phyloP scores from a whole-genome alignment of 164 flowering plant genomes.

The Vitis labrusca region DNA sequence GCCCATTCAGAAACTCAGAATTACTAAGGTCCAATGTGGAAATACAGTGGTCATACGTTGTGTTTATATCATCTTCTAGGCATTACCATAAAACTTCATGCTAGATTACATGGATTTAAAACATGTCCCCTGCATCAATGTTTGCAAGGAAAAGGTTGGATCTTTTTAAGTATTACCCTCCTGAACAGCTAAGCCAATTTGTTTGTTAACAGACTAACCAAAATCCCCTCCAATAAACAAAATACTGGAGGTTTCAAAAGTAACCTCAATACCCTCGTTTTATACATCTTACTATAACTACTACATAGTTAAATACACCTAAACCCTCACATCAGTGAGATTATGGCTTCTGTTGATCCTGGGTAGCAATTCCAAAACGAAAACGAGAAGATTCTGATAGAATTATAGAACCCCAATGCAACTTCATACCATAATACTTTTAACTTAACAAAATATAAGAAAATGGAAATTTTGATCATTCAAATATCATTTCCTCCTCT shows the following conservation, averaged over 20 bases:
- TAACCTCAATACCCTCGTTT: neutral
- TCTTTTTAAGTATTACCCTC: too few relatives aligned
- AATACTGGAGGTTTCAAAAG: neutral
- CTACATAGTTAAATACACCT: neutral
- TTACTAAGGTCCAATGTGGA: too few relatives aligned
- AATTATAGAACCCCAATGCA: neutral
- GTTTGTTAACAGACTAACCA: neutral
- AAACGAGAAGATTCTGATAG: neutral
- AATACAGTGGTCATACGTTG: too few relatives aligned
- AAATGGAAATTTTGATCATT: neutral
- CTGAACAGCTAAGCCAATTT: neutral
- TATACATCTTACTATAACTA: too few relatives aligned
- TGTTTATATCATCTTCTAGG: neutral
- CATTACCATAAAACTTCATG: too few relatives aligned
- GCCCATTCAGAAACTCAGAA: too few relatives aligned
- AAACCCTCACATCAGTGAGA: neutral
- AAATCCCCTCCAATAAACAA: neutral
- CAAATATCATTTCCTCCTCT: conserved; percentile 49
- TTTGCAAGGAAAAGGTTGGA: too few relatives aligned
- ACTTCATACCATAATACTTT: neutral
- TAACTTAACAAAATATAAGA: neutral
- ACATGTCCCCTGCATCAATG: neutral
- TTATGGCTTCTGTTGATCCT: neutral
- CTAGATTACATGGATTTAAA: neutral
- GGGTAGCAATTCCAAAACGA: neutral